Conservation (phyloP, 495 filamentous ascomycete species). For the Penicillium riverlandense region DNA sequence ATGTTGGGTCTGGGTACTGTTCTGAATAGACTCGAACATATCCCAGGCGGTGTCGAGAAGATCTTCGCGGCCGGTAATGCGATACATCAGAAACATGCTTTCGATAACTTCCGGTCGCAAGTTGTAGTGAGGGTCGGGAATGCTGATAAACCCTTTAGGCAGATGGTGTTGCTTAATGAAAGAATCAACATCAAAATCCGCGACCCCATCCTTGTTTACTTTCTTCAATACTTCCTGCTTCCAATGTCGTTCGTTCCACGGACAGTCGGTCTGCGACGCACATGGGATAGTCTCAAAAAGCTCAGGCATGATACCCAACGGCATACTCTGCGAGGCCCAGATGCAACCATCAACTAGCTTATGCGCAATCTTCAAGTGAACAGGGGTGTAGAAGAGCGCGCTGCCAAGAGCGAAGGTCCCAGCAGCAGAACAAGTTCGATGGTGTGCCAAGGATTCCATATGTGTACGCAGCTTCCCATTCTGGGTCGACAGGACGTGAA, state of each 20-base stretch:
- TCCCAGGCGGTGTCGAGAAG: conserved; percentile 55
- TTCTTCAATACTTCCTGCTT: conserved; percentile 19
- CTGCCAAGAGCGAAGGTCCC: conserved; percentile 79
- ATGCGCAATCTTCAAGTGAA: conserved; percentile 61
- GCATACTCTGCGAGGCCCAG: conserved; percentile 57
- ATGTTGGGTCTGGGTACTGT: conserved; percentile 39
- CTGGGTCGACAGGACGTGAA: conserved; percentile 7
- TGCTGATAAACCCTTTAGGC: conserved; percentile 24
- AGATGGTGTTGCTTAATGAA: conserved; percentile 24
- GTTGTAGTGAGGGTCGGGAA: conserved; percentile 32
- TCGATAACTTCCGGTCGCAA: conserved; percentile 50
- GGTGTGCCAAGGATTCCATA: conserved; percentile 35
- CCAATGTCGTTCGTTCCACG: conserved; percentile 32
- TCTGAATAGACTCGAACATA: conserved; percentile 51
- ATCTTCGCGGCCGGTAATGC: conserved; percentile 51
- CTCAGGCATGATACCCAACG: conserved; percentile 40
- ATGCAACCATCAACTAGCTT: conserved; percentile 77
- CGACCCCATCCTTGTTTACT: conserved; percentile 3
- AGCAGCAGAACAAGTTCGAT: conserved; percentile 77
- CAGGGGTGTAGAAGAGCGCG: conserved; percentile 57
- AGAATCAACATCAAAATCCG: conserved; percentile 5
- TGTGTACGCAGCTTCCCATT: conserved; percentile 9
- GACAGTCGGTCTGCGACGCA: conserved; percentile 21
- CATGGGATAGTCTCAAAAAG: conserved; percentile 29
- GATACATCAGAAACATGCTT: conserved; percentile 55